Evolutionary conservation across 805 yeast genomes (phyloP), one percentile per base, ranked within the genome.

Genomic region (Candida nanaspora): DNA sequence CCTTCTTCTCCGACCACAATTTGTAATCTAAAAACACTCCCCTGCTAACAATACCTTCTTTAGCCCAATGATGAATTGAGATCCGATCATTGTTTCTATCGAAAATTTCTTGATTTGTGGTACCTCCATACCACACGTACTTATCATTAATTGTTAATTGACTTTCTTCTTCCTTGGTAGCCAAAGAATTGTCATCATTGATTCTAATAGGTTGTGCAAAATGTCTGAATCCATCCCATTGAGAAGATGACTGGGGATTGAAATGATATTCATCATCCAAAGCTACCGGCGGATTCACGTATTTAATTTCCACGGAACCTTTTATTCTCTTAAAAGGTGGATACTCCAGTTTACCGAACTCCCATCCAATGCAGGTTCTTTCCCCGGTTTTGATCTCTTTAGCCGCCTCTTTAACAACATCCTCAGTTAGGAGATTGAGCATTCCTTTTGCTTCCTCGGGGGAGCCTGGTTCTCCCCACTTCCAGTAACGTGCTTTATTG

Each of bases 21-120:
- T 57, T 59, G 39, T 53, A 60, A 46, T 60, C 65, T 2, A 60
- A 40, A 26, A 60, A 44, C 14, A 60, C 59, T 3, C 65, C 65
- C 13, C 65, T 47, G 9, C 62, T 59, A 16, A 55, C 62, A 29
- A 60, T 57, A 2, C 65, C 65, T 32, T 52, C 41, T 29, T 50
- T 41, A 10, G 59, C 57, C 53, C 52, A 49, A 35, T 43, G 41
- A 27, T 46, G 47, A 19, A 46, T 43, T 6, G 47, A 45, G 26
- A 46, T 26, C 20, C 49, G 39, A 16, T 31, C 35, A 29, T 32
- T 40, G 3, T 26, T 3, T 6, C 31, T 19, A 19, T 46, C 43
- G 28, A 38, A 31, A 27, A 46, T 46, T 30, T 46, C 49, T 6
- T 30, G 19, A 22, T 21, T 27, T 10, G 31, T 41, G 29, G 46